A percentile compares a stretch with the other conserved stretches of the same genome.
phyloP scores from a whole-genome alignment of 140 eudicot species.

The Flaveria floridana region DNA sequence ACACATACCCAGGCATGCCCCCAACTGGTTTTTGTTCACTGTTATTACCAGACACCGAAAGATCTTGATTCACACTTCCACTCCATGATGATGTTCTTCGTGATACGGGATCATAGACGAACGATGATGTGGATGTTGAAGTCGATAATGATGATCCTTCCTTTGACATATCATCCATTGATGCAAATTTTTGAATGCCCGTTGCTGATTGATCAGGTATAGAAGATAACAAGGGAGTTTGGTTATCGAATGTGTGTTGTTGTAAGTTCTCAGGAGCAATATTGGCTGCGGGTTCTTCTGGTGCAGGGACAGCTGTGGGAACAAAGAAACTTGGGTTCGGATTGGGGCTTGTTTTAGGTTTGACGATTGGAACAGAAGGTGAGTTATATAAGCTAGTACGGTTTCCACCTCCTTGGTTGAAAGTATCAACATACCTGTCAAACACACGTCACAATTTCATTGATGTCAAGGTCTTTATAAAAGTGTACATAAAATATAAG shows the following conservation, averaged over 20 bases:
- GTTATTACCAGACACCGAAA: constrained; percentile 32
- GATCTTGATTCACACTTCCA: constrained; percentile 45
- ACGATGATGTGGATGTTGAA: constrained; percentile 24
- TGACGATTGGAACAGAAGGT: constrained; percentile 58
- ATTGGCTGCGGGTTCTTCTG: constrained; percentile 35
- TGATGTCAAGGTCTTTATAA: not conserved
- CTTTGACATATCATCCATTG: constrained; percentile 60
- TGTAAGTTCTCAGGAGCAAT: constrained; percentile 18
- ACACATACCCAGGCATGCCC: constrained; percentile 48
- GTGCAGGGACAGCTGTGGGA: constrained; percentile 54
- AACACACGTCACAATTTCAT: not conserved
- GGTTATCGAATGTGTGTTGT: constrained; percentile 18
- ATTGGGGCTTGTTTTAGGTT: constrained; percentile 36
- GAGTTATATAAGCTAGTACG: constrained; percentile 66
- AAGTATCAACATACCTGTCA: constrained; percentile 90
- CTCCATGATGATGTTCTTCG: constrained; percentile 89
- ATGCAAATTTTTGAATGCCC: constrained; percentile 60
- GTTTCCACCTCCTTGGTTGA: constrained; percentile 82
- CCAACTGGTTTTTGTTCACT: constrained; percentile 47
- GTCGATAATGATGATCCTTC: constrained; percentile 34
- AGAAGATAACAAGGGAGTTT: constrained; percentile 36
- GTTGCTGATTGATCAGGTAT: constrained; percentile 36
- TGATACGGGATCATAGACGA: constrained; percentile 33
- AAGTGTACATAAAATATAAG: not conserved
- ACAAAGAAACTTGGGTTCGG: constrained; percentile 60